phyloP scores from a whole-genome alignment of 2,329 filamentous ascomycete species.

The Davidsoniella australis region DNA sequence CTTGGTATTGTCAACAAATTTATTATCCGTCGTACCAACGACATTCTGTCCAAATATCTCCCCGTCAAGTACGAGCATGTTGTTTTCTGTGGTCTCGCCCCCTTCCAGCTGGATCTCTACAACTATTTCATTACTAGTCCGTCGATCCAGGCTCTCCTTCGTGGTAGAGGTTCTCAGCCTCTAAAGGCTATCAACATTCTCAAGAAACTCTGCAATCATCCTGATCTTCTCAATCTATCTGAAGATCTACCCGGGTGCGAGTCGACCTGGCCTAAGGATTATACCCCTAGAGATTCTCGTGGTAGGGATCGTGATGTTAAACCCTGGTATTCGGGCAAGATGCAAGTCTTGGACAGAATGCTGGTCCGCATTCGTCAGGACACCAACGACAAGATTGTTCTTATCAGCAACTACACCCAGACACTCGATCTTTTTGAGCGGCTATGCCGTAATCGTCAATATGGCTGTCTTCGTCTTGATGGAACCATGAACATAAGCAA shows the following conservation, averaged over 20 bases:
- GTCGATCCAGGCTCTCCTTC: conserved; percentile 77
- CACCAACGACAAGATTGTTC: conserved; percentile 96
- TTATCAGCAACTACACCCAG: conserved; percentile 96
- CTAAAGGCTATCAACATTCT: conserved; percentile 91
- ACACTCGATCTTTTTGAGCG: conserved; percentile 89
- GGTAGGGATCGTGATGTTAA: conserved; percentile 86
- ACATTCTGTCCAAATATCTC: conserved; percentile 92
- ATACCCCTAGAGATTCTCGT: conserved; percentile 69
- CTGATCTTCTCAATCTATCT: conserved; percentile 71
- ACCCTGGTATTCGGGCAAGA: conserved; percentile 93
- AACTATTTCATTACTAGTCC: conserved; percentile 95
- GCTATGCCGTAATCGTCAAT: conserved; percentile 68
- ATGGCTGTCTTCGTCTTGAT: conserved; percentile 77
- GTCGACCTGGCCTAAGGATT: conserved; percentile 65
- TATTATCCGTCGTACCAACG: conserved; percentile 93
- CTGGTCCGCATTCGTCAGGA: conserved; percentile 85
- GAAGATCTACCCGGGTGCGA: conserved; percentile 81
- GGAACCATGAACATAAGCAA: conserved; percentile 98
- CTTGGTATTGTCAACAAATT: conserved; percentile 87
- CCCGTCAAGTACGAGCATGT: conserved; percentile 99
- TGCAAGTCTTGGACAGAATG: conserved; percentile 97
- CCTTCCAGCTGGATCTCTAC: conserved; percentile 85
- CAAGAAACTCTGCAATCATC: conserved; percentile 97
- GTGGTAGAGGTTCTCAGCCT: conserved; percentile 88
- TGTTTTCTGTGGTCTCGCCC: conserved; percentile 87